A percentile compares a stretch with the other conserved stretches of the same genome.
These are phyloP conservation scores for Wallacemonas sp. DNA, from an alignment of 208 protist genomes.

Conservation along the genomic window DNA sequence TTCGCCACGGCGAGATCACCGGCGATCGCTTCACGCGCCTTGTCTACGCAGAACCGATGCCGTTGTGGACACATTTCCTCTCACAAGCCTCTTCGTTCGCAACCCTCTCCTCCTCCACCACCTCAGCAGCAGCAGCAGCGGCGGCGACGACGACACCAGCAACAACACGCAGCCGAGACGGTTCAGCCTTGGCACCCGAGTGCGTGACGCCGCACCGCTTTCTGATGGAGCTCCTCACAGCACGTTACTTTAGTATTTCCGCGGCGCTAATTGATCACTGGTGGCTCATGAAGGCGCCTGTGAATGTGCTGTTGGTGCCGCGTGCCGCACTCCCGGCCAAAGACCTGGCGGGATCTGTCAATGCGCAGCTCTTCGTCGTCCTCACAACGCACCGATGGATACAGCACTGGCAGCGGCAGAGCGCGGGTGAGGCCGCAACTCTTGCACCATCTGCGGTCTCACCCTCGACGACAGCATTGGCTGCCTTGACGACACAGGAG, in stretches of 20 bases:
- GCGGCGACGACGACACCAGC: background rate
- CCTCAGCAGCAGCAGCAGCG: background rate
- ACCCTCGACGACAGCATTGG: background rate
- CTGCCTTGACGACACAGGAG: background rate
- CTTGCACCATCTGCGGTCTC: too few relatives aligned
- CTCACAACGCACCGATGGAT: constrained; percentile 24
- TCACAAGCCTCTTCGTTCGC: constrained; percentile 11
- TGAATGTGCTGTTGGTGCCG: constrained; percentile 70
- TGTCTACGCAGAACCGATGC: constrained; percentile 43
- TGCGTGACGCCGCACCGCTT: constrained; percentile 50
- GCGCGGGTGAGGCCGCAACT: too few relatives aligned
- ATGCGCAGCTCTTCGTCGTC: constrained; percentile 28
- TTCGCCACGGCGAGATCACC: constrained; percentile 48
- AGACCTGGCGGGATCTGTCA: constrained; percentile 13
- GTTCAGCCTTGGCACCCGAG: constrained; percentile 2
- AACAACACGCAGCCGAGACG: background rate
- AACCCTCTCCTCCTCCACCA: background rate
- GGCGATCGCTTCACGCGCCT: constrained; percentile 54
- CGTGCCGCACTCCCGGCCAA: constrained; percentile 32
- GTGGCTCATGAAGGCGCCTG: constrained; percentile 1
- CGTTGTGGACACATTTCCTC: constrained; percentile 40
- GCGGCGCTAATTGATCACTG: constrained; percentile 29
- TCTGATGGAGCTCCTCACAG: constrained; percentile 50
- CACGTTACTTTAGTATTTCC: constrained; percentile 43
- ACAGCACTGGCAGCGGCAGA: constrained; percentile 13